A percentile compares a stretch with the other conserved stretches of the same genome.
These are phyloP conservation scores for Candida vaughaniae DNA, from an alignment of 805 yeast species.

Conservation along the genomic window DNA sequence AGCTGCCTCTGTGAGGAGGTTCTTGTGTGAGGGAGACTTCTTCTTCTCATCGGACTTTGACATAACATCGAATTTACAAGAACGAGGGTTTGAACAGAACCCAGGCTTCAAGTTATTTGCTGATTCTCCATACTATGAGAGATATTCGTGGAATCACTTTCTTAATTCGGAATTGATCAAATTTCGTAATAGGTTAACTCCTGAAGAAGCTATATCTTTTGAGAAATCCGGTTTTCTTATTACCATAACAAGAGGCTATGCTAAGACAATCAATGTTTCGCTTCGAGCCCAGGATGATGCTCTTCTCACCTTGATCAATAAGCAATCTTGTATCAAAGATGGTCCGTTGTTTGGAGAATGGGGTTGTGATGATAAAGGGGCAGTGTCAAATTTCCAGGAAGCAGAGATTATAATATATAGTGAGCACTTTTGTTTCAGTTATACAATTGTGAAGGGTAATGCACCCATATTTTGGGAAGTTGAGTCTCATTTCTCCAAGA, in stretches of 20 bases:
- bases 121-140: constrained; percentile 41
- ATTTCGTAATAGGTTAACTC: constrained; percentile 44
- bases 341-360: constrained; percentile 56
- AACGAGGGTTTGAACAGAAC: constrained; percentile 41
- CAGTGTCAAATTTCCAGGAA: constrained; percentile 52
- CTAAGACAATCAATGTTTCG: constrained; percentile 40
- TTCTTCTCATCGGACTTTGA: constrained; percentile 92
- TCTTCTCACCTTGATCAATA: constrained; percentile 49
- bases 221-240: constrained; percentile 49
- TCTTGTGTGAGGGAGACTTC: constrained; percentile 83
- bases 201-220: constrained; percentile 38
- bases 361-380: constrained; percentile 58
- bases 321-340: constrained; percentile 47
- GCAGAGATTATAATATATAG: constrained; percentile 49
- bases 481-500: constrained; percentile 40
- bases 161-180: constrained; percentile 46
- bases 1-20: constrained; percentile 44
- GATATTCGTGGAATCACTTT: constrained; percentile 53
- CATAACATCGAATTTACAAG: constrained; percentile 78
- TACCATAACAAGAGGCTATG: constrained; percentile 52
- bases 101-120: constrained; percentile 21
- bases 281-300: constrained; percentile 32
- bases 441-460: constrained; percentile 50
- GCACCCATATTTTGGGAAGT: constrained; percentile 57
- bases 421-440: constrained; percentile 40